A percentile compares a stretch with the other conserved stretches of the same genome.
Evolutionary conservation across 225 moss, liverwort and hornwort genomes (phyloP).

Genomic region (Sphagnum tenellum): DNA sequence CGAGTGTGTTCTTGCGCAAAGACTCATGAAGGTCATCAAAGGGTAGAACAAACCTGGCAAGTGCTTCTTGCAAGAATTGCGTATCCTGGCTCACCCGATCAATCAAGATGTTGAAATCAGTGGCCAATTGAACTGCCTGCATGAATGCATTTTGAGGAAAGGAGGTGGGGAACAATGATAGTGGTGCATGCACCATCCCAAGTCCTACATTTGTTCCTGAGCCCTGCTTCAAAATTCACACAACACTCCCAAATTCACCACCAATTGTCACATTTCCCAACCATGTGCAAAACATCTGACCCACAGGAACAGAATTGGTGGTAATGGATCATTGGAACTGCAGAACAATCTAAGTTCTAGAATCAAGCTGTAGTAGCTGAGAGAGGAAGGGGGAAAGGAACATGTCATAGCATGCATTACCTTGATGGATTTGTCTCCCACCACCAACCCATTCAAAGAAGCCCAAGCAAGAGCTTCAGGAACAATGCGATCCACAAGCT

Average conservation of each 20-base stretch:
- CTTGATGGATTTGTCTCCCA: constrained; percentile 49
- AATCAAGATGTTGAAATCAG: constrained; percentile 74
- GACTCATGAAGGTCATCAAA: too few relatives aligned
- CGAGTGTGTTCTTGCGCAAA: too few relatives aligned
- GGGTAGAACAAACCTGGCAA: constrained; percentile 23
- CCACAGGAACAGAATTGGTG: too few relatives aligned
- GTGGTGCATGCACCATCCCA: constrained; percentile 71
- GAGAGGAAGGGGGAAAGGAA: too few relatives aligned
- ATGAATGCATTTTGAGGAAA: constrained; percentile 50
- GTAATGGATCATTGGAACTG: too few relatives aligned
- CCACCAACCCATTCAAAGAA: constrained; percentile 69
- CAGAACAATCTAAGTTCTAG: too few relatives aligned
- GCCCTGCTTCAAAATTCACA: constrained; percentile 12
- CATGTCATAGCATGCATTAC: constrained; percentile 1
- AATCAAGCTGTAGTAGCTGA: too few relatives aligned
- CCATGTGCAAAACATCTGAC: too few relatives aligned
- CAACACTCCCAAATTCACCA: too few relatives aligned
- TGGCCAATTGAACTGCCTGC: constrained; percentile 53
- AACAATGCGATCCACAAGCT: constrained; percentile 11
- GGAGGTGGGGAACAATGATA: constrained; percentile 68
- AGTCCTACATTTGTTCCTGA: constrained; percentile 63
- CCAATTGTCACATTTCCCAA: too few relatives aligned
- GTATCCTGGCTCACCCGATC: constrained; percentile 82
- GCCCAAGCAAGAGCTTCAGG: constrained; percentile 80
- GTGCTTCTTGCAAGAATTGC: constrained; percentile 56